These are phyloP conservation scores for Pseudohalonectria lignicola DNA, from an alignment of 2,329 filamentous ascomycete genomes.

Conservation along the genomic window DNA sequence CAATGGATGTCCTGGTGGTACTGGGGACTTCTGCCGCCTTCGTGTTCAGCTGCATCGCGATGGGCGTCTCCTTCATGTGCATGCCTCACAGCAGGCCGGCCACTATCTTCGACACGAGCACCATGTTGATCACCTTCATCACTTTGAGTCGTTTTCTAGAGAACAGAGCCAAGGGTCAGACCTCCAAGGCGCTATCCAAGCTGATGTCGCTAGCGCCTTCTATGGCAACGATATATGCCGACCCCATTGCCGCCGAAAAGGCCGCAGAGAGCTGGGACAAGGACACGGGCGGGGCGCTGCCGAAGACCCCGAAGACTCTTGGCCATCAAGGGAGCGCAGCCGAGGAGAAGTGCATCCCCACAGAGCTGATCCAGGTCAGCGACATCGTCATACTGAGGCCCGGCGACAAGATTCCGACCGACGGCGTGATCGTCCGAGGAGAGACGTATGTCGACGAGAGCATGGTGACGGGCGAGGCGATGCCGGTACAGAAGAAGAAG, in stretches of 20 bases:
- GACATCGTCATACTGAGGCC: slow-evolving; percentile 89
- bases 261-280: slow-evolving; percentile 68
- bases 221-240: slow-evolving; percentile 92
- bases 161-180: slow-evolving; percentile 91
- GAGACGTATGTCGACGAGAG: slow-evolving; percentile 94
- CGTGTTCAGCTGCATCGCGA: slow-evolving; percentile 84
- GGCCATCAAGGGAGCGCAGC: slow-evolving; percentile 45
- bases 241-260: slow-evolving; percentile 89
- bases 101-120: slow-evolving; percentile 95
- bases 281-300: slow-evolving; percentile 14
- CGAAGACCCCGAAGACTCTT: slow-evolving; percentile 33
- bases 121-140: slow-evolving; percentile 96
- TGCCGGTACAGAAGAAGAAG: slow-evolving; percentile 84
- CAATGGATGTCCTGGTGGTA: slow-evolving; percentile 95
- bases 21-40: slow-evolving; percentile 91
- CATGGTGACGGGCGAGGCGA: slow-evolving; percentile 96
- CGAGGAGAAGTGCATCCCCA: slow-evolving; percentile 82
- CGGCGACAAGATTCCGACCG: slow-evolving; percentile 92
- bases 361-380: slow-evolving; percentile 85
- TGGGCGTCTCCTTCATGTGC: slow-evolving; percentile 70
- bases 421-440: slow-evolving; percentile 76
- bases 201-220: slow-evolving; percentile 95
- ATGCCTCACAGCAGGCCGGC: slow-evolving; percentile 69
- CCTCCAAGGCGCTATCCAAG: slow-evolving; percentile 81
- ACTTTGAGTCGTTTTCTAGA: slow-evolving; percentile 84